A percentile compares a stretch with the other conserved stretches of the same genome.
phyloP scores from a whole-genome alignment of 768 basidiomycete genomes.

The Amanita thiersii region DNA sequence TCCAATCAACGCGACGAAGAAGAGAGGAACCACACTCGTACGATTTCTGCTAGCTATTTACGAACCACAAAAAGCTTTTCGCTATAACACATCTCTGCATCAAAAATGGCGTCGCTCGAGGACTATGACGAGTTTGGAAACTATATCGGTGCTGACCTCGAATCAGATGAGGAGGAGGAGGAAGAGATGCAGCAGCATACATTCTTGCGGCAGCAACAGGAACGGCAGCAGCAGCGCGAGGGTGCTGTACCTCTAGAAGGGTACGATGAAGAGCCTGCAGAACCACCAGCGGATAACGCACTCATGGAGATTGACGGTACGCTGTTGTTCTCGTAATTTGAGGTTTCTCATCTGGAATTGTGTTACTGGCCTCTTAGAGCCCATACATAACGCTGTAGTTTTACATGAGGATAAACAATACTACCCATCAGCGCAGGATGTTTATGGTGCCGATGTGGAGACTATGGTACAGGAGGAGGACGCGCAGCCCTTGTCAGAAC shows the following conservation, averaged over 20 bases:
- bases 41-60: neutral
- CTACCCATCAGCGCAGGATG: slow-evolving; percentile 86
- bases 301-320: slow-evolving; percentile 84
- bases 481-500: slow-evolving; percentile 88
- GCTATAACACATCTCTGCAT: neutral
- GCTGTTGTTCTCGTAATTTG: slow-evolving; percentile 15
- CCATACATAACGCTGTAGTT: slow-evolving; percentile 73
- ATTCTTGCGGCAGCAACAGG: slow-evolving; percentile 24
- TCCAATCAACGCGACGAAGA: too few species aligned
- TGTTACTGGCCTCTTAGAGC: slow-evolving; percentile 34
- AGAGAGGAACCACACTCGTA: too few species aligned
- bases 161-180: slow-evolving; percentile 76
- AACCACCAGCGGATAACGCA: slow-evolving; percentile 46
- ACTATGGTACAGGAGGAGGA: slow-evolving; percentile 98
- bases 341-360: neutral
- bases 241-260: slow-evolving; percentile 64
- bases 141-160: slow-evolving; percentile 93
- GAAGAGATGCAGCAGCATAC: slow-evolving; percentile 36
- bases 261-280: slow-evolving; percentile 65
- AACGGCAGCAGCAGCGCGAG: slow-evolving; percentile 17
- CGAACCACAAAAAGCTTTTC: neutral
- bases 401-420: slow-evolving; percentile 98
- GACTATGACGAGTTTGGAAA: slow-evolving; percentile 96
- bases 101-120: slow-evolving; percentile 48
- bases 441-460: slow-evolving; percentile 93